Base-by-base conservation (phyloP, 2,329 filamentous ascomycete species). In the Aspergillus aculeatinus region DNA sequence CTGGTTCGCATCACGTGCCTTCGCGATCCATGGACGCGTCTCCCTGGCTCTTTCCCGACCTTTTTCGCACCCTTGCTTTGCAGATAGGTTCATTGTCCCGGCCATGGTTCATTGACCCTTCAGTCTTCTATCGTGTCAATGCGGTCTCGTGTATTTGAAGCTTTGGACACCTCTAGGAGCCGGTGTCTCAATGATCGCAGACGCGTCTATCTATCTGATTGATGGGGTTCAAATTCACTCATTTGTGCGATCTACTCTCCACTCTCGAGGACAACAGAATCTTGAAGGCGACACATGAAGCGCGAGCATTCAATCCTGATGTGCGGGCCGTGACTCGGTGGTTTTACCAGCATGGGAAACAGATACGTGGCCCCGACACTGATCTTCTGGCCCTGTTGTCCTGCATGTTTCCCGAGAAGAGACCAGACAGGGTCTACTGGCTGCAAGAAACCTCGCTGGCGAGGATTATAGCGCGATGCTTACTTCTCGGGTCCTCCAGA, bases 341-440 rank as follows among this genome's bases (percentile, higher is more conserved):
- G 92, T 95, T 96, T 74, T 71, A 73, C 14, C 77, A 79, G 1
- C 84, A 96, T 71, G 84, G 84, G 5, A 73, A 75, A 16, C 74
- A 76, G 1, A 81, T 96, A 16, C 77, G 87, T 69, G 79, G 81
- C 0, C 76, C 84, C 7, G 79, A 83, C 29, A 85, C 84, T 1
- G 79, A 87, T 67, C 79, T 82, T 1, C 78, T 85, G 1, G 88
- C 90, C 2, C 77, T 96, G 1, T 79, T 96, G 0, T 93, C 90
- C 1, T 87, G 88, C 2, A 76, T 97, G 0, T 83, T 96, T 0
- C 91, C 92, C 0, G 88, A 92, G 63, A 87, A 83, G 64, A 83
- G 92, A 56, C 87, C 86, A 2, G 92, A 96, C 70, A 85, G 91
- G 29, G 89, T 94, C 2, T 96, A 93, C 71, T 83, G 82, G 42